These are phyloP conservation scores for Dothistroma septosporum DNA, from an alignment of 2,329 filamentous ascomycete genomes.

Conservation along the genomic window DNA sequence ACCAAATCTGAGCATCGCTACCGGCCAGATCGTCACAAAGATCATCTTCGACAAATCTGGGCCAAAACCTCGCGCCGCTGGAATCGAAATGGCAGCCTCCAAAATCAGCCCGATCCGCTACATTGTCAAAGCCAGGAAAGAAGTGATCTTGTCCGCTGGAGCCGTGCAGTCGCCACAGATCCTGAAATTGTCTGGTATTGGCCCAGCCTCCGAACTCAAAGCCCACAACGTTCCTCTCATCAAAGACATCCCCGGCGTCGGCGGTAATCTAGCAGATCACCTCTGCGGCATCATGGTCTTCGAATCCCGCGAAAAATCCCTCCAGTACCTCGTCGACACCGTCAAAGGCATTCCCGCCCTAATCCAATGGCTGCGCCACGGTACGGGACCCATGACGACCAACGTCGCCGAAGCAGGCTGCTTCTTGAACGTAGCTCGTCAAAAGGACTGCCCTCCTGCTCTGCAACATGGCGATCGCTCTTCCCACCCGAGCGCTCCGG, in stretches of 20 bases:
- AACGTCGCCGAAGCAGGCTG: conserved; percentile 13
- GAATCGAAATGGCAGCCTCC: conserved; percentile 19
- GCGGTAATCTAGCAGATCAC: conserved; percentile 60
- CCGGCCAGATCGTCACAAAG: conserved; percentile 20
- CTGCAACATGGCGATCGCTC: conserved; percentile 12
- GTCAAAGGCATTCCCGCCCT: conserved; percentile 17
- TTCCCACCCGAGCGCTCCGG: conserved; percentile 8
- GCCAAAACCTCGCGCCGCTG: conserved; percentile 18
- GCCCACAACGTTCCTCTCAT: conserved; percentile 54
- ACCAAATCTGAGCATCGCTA: conserved; percentile 21
- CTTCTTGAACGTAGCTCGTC: conserved; percentile 13
- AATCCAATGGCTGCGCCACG: conserved; percentile 17
- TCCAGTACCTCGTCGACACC: conserved; percentile 6
- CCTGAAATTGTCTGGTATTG: conserved; percentile 56
- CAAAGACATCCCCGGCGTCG: conserved; percentile 56
- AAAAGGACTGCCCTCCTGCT: conserved; percentile 11
- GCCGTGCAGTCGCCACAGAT: conserved; percentile 43
- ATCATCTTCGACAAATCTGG: conserved; percentile 20
- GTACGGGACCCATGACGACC: conserved; percentile 18
- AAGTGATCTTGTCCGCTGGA: conserved; percentile 42
- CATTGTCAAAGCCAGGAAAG: conserved; percentile 31
- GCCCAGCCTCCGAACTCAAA: conserved; percentile 52
- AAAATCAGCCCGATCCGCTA: conserved; percentile 17
- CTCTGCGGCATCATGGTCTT: conserved; percentile 27
- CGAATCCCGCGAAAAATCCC: conserved; percentile 16